phyloP scores from a whole-genome alignment of 306 rosid genomes.

The Cucumis hystrix region DNA sequence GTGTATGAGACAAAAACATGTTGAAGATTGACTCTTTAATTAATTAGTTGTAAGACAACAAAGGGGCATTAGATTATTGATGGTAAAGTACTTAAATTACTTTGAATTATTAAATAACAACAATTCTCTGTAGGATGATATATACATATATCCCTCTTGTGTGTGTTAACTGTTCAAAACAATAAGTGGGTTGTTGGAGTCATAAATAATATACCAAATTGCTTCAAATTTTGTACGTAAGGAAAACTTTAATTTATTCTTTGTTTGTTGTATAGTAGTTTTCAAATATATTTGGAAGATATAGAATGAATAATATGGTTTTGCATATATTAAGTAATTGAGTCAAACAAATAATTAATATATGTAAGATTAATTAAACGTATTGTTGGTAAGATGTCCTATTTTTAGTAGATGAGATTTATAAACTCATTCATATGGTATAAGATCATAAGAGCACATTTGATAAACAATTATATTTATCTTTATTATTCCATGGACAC shows the following conservation, averaged over 20 bases:
- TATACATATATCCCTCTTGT: background rate
- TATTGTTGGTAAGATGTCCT: background rate
- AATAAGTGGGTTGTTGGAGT: background rate
- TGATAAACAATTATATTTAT: background rate
- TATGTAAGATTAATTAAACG: background rate
- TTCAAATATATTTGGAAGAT: background rate
- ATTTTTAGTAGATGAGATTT: background rate
- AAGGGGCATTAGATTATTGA: background rate
- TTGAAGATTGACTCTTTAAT: background rate
- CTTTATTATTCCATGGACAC: background rate
- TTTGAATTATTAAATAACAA: background rate
- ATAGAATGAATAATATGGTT: background rate
- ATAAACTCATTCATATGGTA: background rate
- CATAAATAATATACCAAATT: background rate
- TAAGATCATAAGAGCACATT: background rate
- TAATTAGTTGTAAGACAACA: background rate
- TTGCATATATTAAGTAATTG: background rate
- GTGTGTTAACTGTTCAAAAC: background rate
- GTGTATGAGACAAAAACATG: background rate
- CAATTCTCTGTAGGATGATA: background rate
- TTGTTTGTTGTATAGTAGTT: background rate
- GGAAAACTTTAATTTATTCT: background rate
- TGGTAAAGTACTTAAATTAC: background rate
- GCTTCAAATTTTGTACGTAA: background rate
- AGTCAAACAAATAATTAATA: background rate